Evolutionary conservation across 345 rosid species (phyloP).

Genomic region (Nephelium lappaceum): DNA sequence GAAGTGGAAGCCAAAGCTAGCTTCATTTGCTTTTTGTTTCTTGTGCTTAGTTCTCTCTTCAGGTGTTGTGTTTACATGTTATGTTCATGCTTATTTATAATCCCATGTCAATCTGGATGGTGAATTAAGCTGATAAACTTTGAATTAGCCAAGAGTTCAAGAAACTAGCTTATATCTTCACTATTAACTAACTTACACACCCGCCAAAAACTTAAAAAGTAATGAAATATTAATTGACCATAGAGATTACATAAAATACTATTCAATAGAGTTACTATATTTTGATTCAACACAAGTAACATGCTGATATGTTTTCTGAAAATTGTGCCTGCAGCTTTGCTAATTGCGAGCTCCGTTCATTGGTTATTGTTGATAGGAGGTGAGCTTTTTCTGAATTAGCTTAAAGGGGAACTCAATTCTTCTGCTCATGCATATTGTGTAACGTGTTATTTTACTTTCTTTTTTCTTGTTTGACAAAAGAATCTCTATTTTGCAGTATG

Average conservation of each 20-base stretch:
- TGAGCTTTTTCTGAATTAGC: conserved; percentile 24
- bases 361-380: conserved; percentile 63
- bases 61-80: not conserved
- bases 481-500: conserved; percentile 37
- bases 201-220: not conserved
- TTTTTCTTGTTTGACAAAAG: not conserved
- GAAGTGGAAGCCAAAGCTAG: too few relatives aligned
- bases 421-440: not conserved
- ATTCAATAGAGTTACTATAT: not conserved
- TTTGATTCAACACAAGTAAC: not conserved
- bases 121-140: not conserved
- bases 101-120: not conserved
- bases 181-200: not conserved
- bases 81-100: too few relatives aligned
- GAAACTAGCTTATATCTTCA: not conserved
- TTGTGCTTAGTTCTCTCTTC: not conserved
- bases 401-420: not conserved
- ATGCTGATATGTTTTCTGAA: not conserved
- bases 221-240: not conserved
- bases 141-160: not conserved
- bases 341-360: conserved; percentile 77
- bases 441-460: not conserved
- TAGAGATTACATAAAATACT: too few relatives aligned
- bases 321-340: conserved; percentile 52
- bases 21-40: too few relatives aligned